phyloP scores from a whole-genome alignment of 352 stramenopile genomes.

The Plasmopara muralis region DNA sequence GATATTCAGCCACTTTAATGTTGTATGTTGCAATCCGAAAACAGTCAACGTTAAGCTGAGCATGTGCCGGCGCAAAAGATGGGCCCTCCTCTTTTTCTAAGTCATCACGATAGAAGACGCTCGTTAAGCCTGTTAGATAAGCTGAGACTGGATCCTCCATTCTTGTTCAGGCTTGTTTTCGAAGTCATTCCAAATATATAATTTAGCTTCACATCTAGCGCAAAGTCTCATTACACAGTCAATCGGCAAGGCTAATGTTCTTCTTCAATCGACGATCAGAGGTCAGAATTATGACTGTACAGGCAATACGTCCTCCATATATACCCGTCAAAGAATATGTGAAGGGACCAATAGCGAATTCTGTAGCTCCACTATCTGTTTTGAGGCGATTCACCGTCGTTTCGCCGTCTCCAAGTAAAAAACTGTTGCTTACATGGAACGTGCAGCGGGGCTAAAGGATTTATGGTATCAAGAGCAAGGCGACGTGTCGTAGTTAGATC shows the following conservation, averaged over 20 bases:
- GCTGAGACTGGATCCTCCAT: background rate
- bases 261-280: background rate
- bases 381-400: no score
- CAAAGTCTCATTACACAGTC: background rate
- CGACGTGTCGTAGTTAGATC: conserved; percentile 1
- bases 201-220: background rate
- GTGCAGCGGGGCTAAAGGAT: no score
- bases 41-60: conserved; percentile 7
- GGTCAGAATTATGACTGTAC: background rate
- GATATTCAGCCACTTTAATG: conserved; percentile 4
- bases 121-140: background rate
- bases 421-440: background rate
- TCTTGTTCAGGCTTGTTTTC: background rate
- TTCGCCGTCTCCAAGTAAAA: background rate
- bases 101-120: background rate
- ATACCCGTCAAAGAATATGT: background rate
- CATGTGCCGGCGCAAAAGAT: background rate
- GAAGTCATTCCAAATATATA: background rate
- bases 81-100: conserved; percentile 2
- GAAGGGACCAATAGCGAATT: background rate
- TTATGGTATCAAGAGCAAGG: background rate
- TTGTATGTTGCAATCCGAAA: conserved; percentile 4
- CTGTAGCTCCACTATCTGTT: no score
- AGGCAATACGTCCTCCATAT: background rate
- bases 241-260: background rate